Percentiles rank a stretch among this genome's conserved stretches.
phyloP scores from a whole-genome alignment of 23 red algal genomes.

The Gracilaria domingensis region DNA sequence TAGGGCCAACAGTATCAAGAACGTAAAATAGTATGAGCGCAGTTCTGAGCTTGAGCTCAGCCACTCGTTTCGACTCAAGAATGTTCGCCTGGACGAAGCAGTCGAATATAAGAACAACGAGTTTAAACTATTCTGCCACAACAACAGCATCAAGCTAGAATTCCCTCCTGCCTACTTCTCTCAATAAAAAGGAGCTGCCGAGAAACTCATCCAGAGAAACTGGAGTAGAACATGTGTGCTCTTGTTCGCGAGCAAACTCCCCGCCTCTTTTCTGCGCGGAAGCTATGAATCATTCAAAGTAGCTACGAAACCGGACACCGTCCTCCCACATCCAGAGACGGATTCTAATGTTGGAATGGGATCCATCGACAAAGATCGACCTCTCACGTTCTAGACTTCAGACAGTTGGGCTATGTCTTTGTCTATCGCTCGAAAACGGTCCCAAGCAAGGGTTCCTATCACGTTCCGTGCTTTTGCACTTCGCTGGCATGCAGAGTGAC shows the following conservation, averaged over 20 bases:
- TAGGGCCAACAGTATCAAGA: background rate
- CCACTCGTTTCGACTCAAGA: background rate
- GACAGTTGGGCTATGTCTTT: constrained; percentile 18
- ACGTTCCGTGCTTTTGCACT: background rate
- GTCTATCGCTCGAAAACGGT: constrained; percentile 6
- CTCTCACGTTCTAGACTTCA: background rate
- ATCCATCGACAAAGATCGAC: constrained; percentile 9
- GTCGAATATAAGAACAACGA: background rate
- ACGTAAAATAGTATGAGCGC: background rate
- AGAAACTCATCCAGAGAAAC: constrained; percentile 38
- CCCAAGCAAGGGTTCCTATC: constrained; percentile 8
- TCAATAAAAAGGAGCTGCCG: background rate
- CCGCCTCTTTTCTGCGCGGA: background rate
- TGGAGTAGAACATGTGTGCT: background rate
- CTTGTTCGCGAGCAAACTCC: background rate
- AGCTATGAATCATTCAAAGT: constrained; percentile 5
- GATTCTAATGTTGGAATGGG: constrained; percentile 27
- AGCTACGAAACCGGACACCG: background rate
- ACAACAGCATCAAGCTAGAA: background rate
- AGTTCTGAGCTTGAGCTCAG: background rate
- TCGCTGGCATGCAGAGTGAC: constrained; percentile 33
- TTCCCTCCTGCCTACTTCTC: background rate
- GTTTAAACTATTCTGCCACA: background rate
- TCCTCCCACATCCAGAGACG: constrained; percentile 12
- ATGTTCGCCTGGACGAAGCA: background rate